Evolutionary conservation across 2,329 filamentous ascomycete species (phyloP), one percentile per base, ranked within the genome.

Genomic region (Thermoascus crustaceus): DNA sequence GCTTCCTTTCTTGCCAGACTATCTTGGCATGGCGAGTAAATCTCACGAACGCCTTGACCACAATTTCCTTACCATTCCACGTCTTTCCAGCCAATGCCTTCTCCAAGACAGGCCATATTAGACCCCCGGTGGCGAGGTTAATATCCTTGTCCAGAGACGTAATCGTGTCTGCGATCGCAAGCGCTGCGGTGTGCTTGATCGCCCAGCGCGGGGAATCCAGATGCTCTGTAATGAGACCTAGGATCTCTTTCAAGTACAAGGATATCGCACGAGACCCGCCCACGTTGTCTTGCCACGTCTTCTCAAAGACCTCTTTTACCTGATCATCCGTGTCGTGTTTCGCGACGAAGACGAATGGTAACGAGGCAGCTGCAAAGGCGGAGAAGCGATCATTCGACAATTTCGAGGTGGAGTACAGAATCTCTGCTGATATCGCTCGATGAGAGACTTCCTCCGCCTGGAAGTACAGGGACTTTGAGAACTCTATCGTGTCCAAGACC

Each of bases 201-300:
- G 80, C 79, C 91, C 91, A 98, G 50, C 85, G 84, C 2, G 84
- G 75, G 2, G 84, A 87, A 21, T 84, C 80, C 5, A 96, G 67
- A 35, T 85, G 75, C 22, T 71, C 67, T 22, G 76, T 69, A 1
- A 80, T 75, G 1, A 96, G 69, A 0, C 61, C 63, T 3, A 83
- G 71, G 46, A 96, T 94, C 60, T 98, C 91, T 23, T 72, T 72
- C 5, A 94, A 72, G 54, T 94, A 94, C 1, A 94, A 74, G 30
- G 82, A 74, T 4, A 94, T 85, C 0, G 85, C 82, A 19, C 88
- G 78, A 20, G 75, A 78, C 29, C 86, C 88, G 32, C 88, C 89
- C 0, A 93, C 88, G 52, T 94, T 88, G 48, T 94, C 85, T 32
- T 76, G 75, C 91, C 91, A 98, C 0, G 87, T 85, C 38, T 87